phyloP scores from a whole-genome alignment of 306 rosid species.

The Malus sylvestris region DNA sequence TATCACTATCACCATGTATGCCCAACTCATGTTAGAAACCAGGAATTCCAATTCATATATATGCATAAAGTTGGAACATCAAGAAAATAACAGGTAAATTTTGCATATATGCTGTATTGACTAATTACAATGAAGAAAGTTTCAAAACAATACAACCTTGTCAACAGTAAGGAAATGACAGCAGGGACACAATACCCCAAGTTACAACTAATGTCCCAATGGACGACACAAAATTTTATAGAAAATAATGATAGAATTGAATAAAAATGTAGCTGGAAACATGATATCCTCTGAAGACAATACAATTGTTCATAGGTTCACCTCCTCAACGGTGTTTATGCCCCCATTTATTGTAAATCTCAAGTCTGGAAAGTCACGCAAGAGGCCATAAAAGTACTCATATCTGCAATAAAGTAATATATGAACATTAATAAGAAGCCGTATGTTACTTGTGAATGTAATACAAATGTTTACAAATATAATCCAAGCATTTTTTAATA shows the following conservation, averaged over 20 bases:
- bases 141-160: background rate
- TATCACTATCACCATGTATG: background rate
- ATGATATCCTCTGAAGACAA: background rate
- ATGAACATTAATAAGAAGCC: background rate
- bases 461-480: background rate
- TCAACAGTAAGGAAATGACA: background rate
- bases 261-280: background rate
- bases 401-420: conserved; percentile 47
- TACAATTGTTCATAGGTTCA: conserved; percentile 25
- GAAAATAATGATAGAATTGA: background rate
- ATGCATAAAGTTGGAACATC: background rate
- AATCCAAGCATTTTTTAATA: background rate
- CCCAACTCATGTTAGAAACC: background rate
- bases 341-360: conserved; percentile 97
- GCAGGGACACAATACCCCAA: background rate
- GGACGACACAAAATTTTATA: background rate
- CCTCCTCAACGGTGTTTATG: conserved; percentile 75
- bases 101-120: background rate
- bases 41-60: background rate
- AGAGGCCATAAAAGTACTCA: conserved; percentile 80
- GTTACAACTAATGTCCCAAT: background rate
- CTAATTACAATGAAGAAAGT: background rate
- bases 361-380: conserved; percentile 96
- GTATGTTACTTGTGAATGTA: background rate
- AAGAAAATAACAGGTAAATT: background rate